Percentiles rank a stretch among this genome's conserved stretches.
phyloP scores from a whole-genome alignment of 352 stramenopile genomes.

The Phytopythium aichiense region DNA sequence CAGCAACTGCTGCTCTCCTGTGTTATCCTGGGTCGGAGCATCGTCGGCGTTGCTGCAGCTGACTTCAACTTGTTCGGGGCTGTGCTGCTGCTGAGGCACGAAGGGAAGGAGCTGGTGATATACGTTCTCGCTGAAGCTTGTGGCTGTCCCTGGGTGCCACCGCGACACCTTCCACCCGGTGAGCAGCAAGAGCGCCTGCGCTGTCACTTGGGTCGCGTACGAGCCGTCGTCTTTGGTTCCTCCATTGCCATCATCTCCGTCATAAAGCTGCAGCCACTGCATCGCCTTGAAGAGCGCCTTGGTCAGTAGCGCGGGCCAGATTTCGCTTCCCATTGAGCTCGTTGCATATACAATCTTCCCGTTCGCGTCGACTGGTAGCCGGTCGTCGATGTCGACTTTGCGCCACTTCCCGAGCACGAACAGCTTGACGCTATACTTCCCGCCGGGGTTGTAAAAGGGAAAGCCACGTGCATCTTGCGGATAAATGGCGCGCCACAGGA shows the following conservation, averaged over 20 bases:
- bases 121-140: conserved; percentile 21
- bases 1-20: not conserved
- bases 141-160: conserved; percentile 14
- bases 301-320: conserved; percentile 62
- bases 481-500: conserved; percentile 73
- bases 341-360: conserved; percentile 49
- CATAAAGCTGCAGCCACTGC: conserved; percentile 31
- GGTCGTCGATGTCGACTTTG: conserved; percentile 67
- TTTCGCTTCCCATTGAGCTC: conserved; percentile 55
- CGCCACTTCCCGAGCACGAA: conserved; percentile 74
- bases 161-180: conserved; percentile 60
- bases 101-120: conserved; percentile 29
- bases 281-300: conserved; percentile 75
- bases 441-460: conserved; percentile 62
- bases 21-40: not conserved
- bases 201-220: conserved; percentile 19
- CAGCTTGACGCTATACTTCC: conserved; percentile 71
- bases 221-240: not conserved
- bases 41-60: too few relatives aligned
- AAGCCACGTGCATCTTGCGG: conserved; percentile 45
- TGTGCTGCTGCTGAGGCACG: not conserved
- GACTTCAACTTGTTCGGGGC: not conserved
- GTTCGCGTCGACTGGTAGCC: conserved; percentile 45
- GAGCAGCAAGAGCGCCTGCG: conserved; percentile 34
- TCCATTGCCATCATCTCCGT: not conserved